Base-by-base conservation (phyloP, 2,329 filamentous ascomycete genomes). In the Aspergillus pseudotamarii region DNA sequence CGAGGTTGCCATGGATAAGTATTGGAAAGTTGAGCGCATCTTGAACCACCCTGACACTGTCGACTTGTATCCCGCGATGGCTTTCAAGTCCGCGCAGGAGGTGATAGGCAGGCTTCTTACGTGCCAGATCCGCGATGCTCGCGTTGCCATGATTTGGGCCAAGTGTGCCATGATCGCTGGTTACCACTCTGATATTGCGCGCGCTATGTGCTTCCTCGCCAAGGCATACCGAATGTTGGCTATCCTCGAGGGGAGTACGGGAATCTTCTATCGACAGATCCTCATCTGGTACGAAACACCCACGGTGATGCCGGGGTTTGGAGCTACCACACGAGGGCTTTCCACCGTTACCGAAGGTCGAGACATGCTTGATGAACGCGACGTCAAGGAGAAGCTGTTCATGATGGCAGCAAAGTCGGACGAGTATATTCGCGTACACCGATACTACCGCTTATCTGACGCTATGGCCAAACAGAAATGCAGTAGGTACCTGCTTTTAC, bases 131-230 rank as follows among this genome's bases (percentile, higher is more conserved):
- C 56, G 59, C 3, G 71, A 72, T 51, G 26, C 48, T 14, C 68
- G 71, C 6, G 50, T 64, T 19, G 54, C 62, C 4, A 53, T 64
- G 51, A 12, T 72, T 16, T 65, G 66, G 65, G 54, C 62, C 11
- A 64, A 71, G 19, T 71, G 68, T 41, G 73, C 68, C n/a, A 32
- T 68, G n/a, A 62, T 73, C 38, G 67, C 64, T 4, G 69, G 50
- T 0, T 68, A 59, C 36, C 72, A 75, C 46, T 70, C 68, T 1
- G 73, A 75, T 46, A 16, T 64, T 2, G 73, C 64, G 1, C 65
- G 73, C 12, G 68, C 68, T 1, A 19, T 59, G 11, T 55, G 55
- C 11, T 75, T 75, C 43, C 53, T 72, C 1, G 46, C 21, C 6
- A 62, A 56, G 48, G 71, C 69, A 4, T 58, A 60, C 23, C 54